Evolutionary conservation across 805 yeast genomes (phyloP), one percentile per base, ranked within the genome.

Genomic region (Pichia exigua): DNA sequence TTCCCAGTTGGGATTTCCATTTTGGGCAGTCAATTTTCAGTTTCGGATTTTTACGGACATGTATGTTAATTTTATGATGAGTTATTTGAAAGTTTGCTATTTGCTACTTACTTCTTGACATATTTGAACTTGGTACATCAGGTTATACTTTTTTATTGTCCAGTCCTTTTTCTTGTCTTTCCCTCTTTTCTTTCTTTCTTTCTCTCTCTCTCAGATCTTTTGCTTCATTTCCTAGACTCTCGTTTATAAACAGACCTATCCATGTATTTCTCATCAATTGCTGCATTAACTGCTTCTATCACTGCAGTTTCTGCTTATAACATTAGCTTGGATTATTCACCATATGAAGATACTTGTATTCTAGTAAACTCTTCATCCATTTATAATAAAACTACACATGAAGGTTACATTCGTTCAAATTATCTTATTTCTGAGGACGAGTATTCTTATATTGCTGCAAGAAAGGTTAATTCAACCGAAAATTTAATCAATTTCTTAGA

Each of bases 341-440:
- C 87, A 1, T 77, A 73, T 0, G 63, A 67, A 35, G 74, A 74
- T 5, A 60, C 67, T 11, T 82, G 87, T 63, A 84, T 83, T 0
- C 32, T 63, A 0, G 52, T 45, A 5, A 59, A 61, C 42, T 32
- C 54, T 2, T 52, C 54, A 4, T 48, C 53, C 3, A 50, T 49
- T 5, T 51, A 32, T 17, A 47, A 51, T 18, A 24, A 24, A 21
- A 44, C 50, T 12, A 42, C 56, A 7, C 43, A 46, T 26, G 61
- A 56, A 17, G 60, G 60, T 28, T 52, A 58, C 30, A 44, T 61
- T 26, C 73, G 88, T 64, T 66, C 65, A 15, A 85, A 83, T 7
- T 62, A 63, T 44, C 58, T 64, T 1, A 59, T 82, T 22, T 75
- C 83, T 1, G 53, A 60, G 3, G 64, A 67, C n/a, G 90, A 83